phyloP scores from a whole-genome alignment of 2,329 filamentous ascomycete species.

The Trichophyton schoenleinii region DNA sequence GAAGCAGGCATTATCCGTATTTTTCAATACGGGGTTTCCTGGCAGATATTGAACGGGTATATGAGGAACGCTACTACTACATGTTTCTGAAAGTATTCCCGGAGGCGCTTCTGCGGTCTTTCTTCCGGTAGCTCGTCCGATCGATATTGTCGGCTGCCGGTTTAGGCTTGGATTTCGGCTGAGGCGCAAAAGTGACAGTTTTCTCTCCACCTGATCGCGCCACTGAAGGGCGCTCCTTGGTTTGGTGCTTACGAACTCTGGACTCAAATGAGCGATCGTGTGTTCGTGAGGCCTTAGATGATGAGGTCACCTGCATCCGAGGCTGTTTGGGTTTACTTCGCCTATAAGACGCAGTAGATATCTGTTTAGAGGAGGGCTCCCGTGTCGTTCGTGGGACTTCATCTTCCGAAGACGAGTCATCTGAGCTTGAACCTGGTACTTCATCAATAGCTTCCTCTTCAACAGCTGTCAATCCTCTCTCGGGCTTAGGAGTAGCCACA shows the following conservation, averaged over 20 bases:
- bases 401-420: constrained; percentile 24
- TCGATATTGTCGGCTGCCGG: constrained; percentile 12
- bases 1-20: no score
- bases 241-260: constrained; percentile 37
- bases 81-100: constrained; percentile 38
- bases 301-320: constrained; percentile 48
- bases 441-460: constrained; percentile 49
- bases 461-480: constrained; percentile 47
- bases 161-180: constrained; percentile 27
- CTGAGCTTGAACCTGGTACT: constrained; percentile 31
- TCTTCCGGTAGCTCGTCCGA: constrained; percentile 20
- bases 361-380: constrained; percentile 29
- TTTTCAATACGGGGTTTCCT: not conserved
- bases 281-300: constrained; percentile 28
- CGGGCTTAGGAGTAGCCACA: constrained; percentile 21
- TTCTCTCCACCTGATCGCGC: constrained; percentile 36
- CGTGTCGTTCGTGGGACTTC: constrained; percentile 18
- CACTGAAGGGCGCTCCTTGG: constrained; percentile 22
- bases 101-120: constrained; percentile 38
- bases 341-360: constrained; percentile 45
- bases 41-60: not conserved
- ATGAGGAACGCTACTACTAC: constrained; percentile 18
- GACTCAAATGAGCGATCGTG: constrained; percentile 47
- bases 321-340: constrained; percentile 39
- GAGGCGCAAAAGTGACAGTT: constrained; percentile 49